Evolutionary conservation across 2,329 filamentous ascomycete species (phyloP).

Genomic region (Esteya vermicola): DNA sequence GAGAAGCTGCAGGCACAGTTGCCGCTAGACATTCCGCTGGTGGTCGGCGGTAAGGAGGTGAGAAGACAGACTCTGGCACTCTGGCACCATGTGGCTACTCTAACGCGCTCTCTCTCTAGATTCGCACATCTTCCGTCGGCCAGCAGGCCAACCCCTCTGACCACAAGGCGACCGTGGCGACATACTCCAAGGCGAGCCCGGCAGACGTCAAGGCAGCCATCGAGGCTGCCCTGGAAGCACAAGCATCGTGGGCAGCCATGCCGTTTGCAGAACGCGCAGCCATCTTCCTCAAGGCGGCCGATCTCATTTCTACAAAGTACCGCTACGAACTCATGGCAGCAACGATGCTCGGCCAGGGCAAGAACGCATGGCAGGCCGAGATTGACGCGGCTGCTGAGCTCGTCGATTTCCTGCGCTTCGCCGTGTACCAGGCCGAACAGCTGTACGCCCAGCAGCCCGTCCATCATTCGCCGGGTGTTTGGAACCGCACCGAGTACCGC

Average conservation of each 20-base stretch:
- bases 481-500: slow-evolving; percentile 84
- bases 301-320: slow-evolving; percentile 83
- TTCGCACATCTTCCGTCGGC: slow-evolving; percentile 50
- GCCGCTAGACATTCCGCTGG: slow-evolving; percentile 66
- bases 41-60: slow-evolving; percentile 73
- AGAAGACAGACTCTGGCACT: too few relatives aligned
- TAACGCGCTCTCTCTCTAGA: slow-evolving; percentile 27
- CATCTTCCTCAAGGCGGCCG: slow-evolving; percentile 90
- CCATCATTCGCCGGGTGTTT: slow-evolving; percentile 71
- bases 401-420: slow-evolving; percentile 79
- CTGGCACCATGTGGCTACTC: too few relatives aligned
- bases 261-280: slow-evolving; percentile 85
- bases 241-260: slow-evolving; percentile 70
- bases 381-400: slow-evolving; percentile 29
- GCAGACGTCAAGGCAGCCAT: slow-evolving; percentile 70
- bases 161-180: slow-evolving; percentile 62
- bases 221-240: slow-evolving; percentile 67
- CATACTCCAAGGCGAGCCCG: slow-evolving; percentile 68
- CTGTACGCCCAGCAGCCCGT: slow-evolving; percentile 76
- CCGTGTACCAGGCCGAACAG: slow-evolving; percentile 86
- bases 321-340: slow-evolving; percentile 93
- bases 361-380: slow-evolving; percentile 99
- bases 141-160: slow-evolving; percentile 73
- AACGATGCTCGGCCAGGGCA: slow-evolving; percentile 92
- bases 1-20: slow-evolving; percentile 52